Percentiles rank a stretch among this genome's conserved stretches.
Evolutionary conservation across 108 stramenopile genomes (phyloP).

Genomic region (Cylindrotheca fusiformis): DNA sequence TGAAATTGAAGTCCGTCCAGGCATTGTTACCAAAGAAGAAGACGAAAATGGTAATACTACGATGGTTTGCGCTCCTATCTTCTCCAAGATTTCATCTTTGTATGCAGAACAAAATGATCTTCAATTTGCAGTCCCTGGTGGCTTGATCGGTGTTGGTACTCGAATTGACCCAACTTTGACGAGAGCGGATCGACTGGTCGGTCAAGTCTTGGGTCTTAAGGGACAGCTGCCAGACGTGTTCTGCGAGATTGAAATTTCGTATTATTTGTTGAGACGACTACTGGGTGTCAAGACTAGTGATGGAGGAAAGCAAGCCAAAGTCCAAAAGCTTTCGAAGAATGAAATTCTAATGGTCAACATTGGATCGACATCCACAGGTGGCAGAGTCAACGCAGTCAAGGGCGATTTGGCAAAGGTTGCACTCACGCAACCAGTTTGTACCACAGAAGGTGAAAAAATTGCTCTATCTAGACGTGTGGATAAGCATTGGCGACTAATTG

Average conservation of each 20-base stretch:
- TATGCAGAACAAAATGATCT: slow-evolving; percentile 97
- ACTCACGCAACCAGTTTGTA: slow-evolving; percentile 99
- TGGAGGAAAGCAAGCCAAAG: slow-evolving; percentile 98
- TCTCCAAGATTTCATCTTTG: slow-evolving; percentile 84
- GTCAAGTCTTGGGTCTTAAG: slow-evolving; percentile 95
- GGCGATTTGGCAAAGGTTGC: slow-evolving; percentile 96
- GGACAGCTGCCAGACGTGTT: slow-evolving; percentile 97
- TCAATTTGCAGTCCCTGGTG: slow-evolving; percentile 98
- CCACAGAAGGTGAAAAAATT: slow-evolving; percentile 99
- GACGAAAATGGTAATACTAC: slow-evolving; percentile 74
- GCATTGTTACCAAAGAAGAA: slow-evolving; percentile 95
- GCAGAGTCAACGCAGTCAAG: slow-evolving; percentile 94
- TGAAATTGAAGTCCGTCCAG: slow-evolving; percentile 99
- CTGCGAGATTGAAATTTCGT: slow-evolving; percentile 97
- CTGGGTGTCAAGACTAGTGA: slow-evolving; percentile 98
- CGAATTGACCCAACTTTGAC: slow-evolving; percentile 98
- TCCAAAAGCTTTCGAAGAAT: slow-evolving; percentile 92
- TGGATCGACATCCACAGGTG: slow-evolving; percentile 97
- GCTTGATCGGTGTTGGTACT: slow-evolving; percentile 99
- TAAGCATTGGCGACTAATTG: slow-evolving; percentile 99
- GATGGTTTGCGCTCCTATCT: slow-evolving; percentile 93
- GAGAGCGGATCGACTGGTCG: slow-evolving; percentile 97
- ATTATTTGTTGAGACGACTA: slow-evolving; percentile 95
- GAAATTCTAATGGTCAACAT: slow-evolving; percentile 99
- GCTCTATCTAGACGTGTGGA: slow-evolving; percentile 98